These are phyloP conservation scores for Albizia julibrissin DNA, from an alignment of 306 rosid species.

Conservation along the genomic window DNA sequence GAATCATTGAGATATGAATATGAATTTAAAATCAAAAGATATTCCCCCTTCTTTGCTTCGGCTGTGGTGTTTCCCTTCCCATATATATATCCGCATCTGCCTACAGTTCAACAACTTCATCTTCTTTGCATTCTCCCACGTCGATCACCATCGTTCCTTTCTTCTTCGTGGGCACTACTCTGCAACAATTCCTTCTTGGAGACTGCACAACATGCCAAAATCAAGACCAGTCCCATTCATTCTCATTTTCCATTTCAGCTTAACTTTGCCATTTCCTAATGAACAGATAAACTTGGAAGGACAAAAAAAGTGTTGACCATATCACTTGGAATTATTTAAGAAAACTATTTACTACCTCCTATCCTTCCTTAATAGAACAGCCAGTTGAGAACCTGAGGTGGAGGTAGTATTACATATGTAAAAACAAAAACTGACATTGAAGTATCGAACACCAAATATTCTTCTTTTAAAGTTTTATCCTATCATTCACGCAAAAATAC, in stretches of 20 bases:
- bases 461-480: neutral
- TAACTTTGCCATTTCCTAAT: neutral
- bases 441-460: neutral
- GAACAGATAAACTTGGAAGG: neutral
- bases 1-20: slow-evolving; percentile 5
- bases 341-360: too few species aligned
- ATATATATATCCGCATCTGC: neutral
- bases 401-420: too few species aligned
- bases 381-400: too few species aligned
- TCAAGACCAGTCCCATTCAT: slow-evolving; percentile 9
- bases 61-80: too few species aligned
- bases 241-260: neutral
- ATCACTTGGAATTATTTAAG: too few species aligned
- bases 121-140: slow-evolving; percentile 61
- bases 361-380: too few species aligned
- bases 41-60: neutral
- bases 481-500: neutral
- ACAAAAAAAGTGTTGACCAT: too few species aligned
- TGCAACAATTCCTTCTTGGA: slow-evolving; percentile 78
- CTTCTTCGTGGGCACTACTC: slow-evolving; percentile 40
- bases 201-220: slow-evolving; percentile 44
- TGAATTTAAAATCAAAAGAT: neutral
- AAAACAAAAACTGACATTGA: too few species aligned
- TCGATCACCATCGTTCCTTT: slow-evolving; percentile 47
- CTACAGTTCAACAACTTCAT: slow-evolving; percentile 52